Evolutionary conservation across 2,329 filamentous ascomycete genomes (phyloP), one percentile per base, ranked within the genome.

Genomic region (Trichoderma afroharzianum): DNA sequence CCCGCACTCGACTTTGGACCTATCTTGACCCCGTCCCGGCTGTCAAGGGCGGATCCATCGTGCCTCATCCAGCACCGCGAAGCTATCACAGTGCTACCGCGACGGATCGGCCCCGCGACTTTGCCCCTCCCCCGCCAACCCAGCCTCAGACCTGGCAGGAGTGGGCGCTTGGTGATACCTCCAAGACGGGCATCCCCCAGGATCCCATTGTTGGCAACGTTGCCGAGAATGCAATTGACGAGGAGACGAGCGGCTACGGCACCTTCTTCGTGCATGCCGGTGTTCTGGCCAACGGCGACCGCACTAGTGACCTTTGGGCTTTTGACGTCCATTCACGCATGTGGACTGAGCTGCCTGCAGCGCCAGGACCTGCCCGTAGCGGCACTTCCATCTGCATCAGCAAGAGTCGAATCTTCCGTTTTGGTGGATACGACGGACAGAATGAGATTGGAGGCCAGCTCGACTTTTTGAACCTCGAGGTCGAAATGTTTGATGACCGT

Each of bases 231-330:
- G 88, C 90, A 4, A 85, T 87, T 1, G 89, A 90, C 72, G 87
- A 90, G 75, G 88, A 89, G 75, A 83, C 83, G 3, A 85, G 88
- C 58, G 91, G 91, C 4, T 87, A 88, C 70, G 89, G 91, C 24
- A 92, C 88, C 0, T 83, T 97, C 59, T 91, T 93, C 78, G 79
- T 97, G 36, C 93, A 97, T 79, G 93, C 92, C 5, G 93, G 94
- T 4, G 92, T 90, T 76, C 86, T 92, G 0, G 86, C 87, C 6
- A 86, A 82, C 32, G 91, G 89, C 12, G 84, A 89, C 3, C 83
- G 92, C 3, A 83, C 84, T 50, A 83, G 84, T 12, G 94, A 97
- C 78, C 81, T 95, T 6, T 97, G 94, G 94, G 88, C 89, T 0
- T 97, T 97, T 78, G 89, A 92, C 77, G 81, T 95, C 28, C 83